Conservation (phyloP, 75 land plant genomes). For the Pinus albicaulis region DNA sequence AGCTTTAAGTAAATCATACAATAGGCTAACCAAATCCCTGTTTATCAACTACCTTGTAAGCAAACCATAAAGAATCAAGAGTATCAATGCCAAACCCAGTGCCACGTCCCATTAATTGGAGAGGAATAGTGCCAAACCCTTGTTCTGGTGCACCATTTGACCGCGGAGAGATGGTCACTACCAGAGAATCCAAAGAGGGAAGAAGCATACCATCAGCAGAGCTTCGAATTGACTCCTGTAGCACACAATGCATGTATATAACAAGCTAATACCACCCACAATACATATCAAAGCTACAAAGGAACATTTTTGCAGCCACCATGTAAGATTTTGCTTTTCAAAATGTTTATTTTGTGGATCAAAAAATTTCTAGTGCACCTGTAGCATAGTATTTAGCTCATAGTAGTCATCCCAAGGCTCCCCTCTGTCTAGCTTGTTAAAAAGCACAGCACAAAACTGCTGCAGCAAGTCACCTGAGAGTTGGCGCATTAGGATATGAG, state of each 20-base stretch:
- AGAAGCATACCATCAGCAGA: conserved; percentile 80
- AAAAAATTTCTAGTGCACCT: conserved; percentile 38
- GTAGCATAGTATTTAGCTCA: conserved; percentile 86
- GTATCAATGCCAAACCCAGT: conserved; percentile 70
- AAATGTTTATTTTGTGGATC: neutral
- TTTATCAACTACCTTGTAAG: conserved; percentile 62
- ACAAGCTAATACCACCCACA: conserved; percentile 2
- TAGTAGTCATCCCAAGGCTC: conserved; percentile 95
- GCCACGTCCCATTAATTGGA: conserved; percentile 40
- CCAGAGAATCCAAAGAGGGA: conserved; percentile 78
- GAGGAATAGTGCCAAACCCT: conserved; percentile 18
- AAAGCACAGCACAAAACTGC: conserved; percentile 80
- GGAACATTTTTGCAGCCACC: neutral
- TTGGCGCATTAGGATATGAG: neutral
- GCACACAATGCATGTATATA: neutral
- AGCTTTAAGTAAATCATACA: neutral
- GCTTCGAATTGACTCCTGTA: conserved; percentile 91
- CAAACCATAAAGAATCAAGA: conserved; percentile 65
- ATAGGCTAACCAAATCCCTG: neutral
- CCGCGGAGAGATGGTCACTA: conserved; percentile 53
- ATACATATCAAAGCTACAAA: neutral
- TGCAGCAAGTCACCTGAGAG: conserved; percentile 88
- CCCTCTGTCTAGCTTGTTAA: conserved; percentile 84
- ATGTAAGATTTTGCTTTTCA: neutral
- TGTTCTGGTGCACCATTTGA: conserved; percentile 16